phyloP scores from a whole-genome alignment of 176 grass and related monocot genomes.

The Oryza brachyantha region DNA sequence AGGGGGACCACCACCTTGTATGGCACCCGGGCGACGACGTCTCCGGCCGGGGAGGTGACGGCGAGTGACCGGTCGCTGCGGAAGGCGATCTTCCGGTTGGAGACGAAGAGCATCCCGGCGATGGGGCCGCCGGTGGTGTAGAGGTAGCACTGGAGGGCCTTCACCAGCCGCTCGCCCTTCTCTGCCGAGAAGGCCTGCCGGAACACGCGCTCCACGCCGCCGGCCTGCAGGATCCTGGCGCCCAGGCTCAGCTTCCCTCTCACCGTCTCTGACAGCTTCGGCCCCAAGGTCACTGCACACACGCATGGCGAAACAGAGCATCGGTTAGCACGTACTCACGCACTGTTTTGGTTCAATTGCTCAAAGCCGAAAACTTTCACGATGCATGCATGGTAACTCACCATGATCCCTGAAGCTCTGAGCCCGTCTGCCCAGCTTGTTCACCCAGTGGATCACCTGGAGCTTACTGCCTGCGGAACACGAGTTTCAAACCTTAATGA shows the following conservation, averaged over 20 bases:
- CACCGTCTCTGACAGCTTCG: slow-evolving; percentile 74
- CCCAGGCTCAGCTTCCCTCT: slow-evolving; percentile 78
- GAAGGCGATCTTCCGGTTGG: slow-evolving; percentile 74
- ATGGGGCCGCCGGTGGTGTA: slow-evolving; percentile 86
- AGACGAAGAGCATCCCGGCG: slow-evolving; percentile 83
- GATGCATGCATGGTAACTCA: slow-evolving; percentile 6
- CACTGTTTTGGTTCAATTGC: background rate
- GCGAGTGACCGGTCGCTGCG: slow-evolving; percentile 73
- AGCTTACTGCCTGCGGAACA: slow-evolving; percentile 38
- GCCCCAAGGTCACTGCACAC: slow-evolving; percentile 61
- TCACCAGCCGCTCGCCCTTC: slow-evolving; percentile 65
- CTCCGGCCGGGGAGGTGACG: slow-evolving; percentile 52
- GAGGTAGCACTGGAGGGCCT: slow-evolving; percentile 82
- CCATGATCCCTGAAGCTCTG: slow-evolving; percentile 60
- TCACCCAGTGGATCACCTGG: slow-evolving; percentile 56
- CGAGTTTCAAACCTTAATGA: background rate
- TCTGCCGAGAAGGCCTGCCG: slow-evolving; percentile 54
- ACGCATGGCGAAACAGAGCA: background rate
- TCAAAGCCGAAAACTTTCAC: background rate
- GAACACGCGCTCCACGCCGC: slow-evolving; percentile 72
- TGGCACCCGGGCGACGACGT: slow-evolving; percentile 51
- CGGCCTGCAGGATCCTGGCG: slow-evolving; percentile 68
- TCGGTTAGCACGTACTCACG: slow-evolving; percentile 7
- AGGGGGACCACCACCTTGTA: slow-evolving; percentile 79
- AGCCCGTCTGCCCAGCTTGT: slow-evolving; percentile 53